Evolutionary conservation across 352 stramenopile species (phyloP), one percentile per base, ranked within the genome.

Genomic region (Aphanomyces euteiches): DNA sequence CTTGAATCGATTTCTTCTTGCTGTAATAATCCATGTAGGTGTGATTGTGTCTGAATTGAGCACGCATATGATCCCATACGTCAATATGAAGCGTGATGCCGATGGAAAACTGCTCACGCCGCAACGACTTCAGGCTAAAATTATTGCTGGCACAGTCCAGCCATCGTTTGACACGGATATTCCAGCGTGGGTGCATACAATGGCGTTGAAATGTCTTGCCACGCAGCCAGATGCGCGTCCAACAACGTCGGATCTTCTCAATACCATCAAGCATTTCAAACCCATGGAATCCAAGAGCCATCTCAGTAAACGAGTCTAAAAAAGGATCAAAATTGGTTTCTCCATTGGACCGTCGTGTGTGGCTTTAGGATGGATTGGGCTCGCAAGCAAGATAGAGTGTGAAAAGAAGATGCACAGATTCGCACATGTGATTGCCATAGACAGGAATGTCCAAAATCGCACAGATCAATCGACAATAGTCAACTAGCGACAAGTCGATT

Each of bases 361-460:
- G 54, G 28, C 39, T n/a, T n/a, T 85, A 85, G 70, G 84, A 69
- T 36, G 77, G 66, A 66, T 85, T 87, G 36, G 70, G 63, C 39
- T 83, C 66, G 19, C 94, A 90, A 72, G 96, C 88, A 58, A 82
- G 68, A 69, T 92, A 98, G 36, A 98, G 73, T 7, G 85, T 92
- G 48, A 98, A 98, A 21, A 98, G 76, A 3, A 95, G 67, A 78
- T 98, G 93, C 36, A 98, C 79, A 45, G 86, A 94, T 71, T 98
- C 83, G 59, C 97, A 72, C 34, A 90, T 73, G n/a, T 84, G 79
- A 1, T 74, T 74, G 61, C 80, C 72, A 74, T 96, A 88, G 28
- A 98, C 88, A 6, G 95, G 95, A 45, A 98, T 97, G 72, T 97
- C 95, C 40, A 98, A 72, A 19, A 98, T 56, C 3, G 82, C 87